Evolutionary conservation across 1,284 basidiomycete genomes (phyloP), one percentile per base, ranked within the genome.

Genomic region (Leccinum holopus): DNA sequence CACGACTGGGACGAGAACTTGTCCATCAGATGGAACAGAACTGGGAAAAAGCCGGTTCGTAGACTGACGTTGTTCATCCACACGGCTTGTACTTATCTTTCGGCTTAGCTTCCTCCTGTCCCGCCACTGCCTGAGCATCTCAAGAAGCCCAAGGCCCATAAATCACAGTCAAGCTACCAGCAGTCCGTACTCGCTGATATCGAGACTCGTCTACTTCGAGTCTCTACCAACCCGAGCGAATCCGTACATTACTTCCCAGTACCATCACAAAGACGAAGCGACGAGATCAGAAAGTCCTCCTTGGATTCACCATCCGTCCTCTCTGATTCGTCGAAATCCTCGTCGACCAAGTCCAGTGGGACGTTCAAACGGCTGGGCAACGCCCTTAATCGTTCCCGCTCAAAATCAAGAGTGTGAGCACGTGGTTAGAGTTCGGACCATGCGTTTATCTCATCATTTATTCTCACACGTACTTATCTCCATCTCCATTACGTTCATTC

Each of bases 191-290:
- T 76, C 4, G 72, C 72, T 16, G 74, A 71, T 30, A 44, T 74
- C 57, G 72, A 74, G 61, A 76, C 70, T 3, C 69, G 66, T 32
- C 54, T 74, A 1, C 67, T 76, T 6, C 70, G 69, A 5, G 70
- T 70, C 12, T 63, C 55, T 30, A 67, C 62, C 47, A 74, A 65
- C 28, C 71, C 72, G 3, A 65, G 53, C 11, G 68, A 76, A 6
- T 76, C 72, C 10, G 75, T 74, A 49, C 75, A 74, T 54, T 74
- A 75, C 59, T 74, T 74, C 59, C 72, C 72, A 18, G 72, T 74
- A 5, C 71, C 72, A 39, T 71, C 74, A 8, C 75, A 76, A 28
- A 71, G 72, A 35, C 74, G 63, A 39, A 72, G 74, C 18, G 72
- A 73, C 25, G 75, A 76, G 5, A 70, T 64, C 5, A 52, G 59